A percentile compares a stretch with the other conserved stretches of the same genome.
Evolutionary conservation across 2,329 filamentous ascomycete genomes (phyloP).

Genomic region (Annulohypoxylon truncatum): DNA sequence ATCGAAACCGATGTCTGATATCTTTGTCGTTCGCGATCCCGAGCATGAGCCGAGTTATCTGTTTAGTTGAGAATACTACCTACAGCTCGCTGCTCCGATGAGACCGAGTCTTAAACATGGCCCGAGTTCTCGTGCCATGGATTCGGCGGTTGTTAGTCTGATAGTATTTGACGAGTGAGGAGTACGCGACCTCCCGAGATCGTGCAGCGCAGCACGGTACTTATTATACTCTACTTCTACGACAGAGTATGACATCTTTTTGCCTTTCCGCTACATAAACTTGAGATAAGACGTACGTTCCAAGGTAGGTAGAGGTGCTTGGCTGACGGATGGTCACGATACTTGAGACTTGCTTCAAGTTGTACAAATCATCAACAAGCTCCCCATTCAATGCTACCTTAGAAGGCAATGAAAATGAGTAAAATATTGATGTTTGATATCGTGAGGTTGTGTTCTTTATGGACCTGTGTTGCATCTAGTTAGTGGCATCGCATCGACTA

Average conservation of each 20-base stretch:
- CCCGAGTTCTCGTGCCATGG: conserved; percentile 3
- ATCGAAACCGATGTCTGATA: background rate
- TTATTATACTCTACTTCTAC: background rate
- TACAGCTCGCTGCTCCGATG: background rate
- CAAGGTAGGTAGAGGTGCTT: no score
- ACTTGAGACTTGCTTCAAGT: background rate
- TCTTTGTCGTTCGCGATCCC: background rate
- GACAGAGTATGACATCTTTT: background rate
- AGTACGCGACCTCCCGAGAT: background rate
- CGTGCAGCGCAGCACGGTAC: background rate
- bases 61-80: background rate
- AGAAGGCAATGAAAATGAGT: background rate
- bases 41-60: background rate
- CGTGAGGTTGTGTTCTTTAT: background rate
- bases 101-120: background rate
- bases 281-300: background rate
- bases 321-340: background rate
- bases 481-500: background rate
- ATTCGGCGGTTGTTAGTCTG: background rate
- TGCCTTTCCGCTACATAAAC: background rate
- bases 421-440: background rate
- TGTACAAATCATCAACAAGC: background rate
- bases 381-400: background rate
- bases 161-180: background rate
- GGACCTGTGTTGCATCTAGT: background rate